These are phyloP conservation scores for Cynara cardunculus DNA, from an alignment of 129 eudicot species.

Conservation along the genomic window DNA sequence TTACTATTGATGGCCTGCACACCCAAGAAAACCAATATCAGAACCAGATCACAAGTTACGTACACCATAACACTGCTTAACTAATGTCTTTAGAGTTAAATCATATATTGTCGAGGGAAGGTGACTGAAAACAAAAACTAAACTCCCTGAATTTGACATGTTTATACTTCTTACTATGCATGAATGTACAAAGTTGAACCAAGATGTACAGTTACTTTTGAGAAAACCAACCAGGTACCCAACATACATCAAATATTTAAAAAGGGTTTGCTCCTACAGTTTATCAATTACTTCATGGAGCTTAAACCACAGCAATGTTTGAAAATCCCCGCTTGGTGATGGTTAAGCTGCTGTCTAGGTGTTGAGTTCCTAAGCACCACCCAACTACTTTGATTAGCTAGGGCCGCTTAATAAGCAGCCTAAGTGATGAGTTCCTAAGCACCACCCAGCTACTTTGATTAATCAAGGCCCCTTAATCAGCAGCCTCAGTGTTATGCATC, in stretches of 20 bases:
- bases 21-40: background rate
- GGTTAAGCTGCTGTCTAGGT: background rate
- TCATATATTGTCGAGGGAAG: no score
- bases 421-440: no score
- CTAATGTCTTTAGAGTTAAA: background rate
- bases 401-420: background rate
- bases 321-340: background rate
- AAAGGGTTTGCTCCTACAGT: background rate
- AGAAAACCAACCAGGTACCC: background rate
- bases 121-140: background rate
- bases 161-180: background rate
- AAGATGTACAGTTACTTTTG: background rate
- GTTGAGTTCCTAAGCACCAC: background rate
- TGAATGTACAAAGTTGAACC: background rate
- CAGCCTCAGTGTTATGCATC: background rate
- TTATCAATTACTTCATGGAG: background rate
- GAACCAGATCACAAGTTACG: background rate
- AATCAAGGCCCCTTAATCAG: background rate
- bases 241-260: background rate
- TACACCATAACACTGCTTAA: background rate
- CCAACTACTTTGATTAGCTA: background rate
- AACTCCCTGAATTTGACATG: background rate
- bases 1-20: slow-evolving; percentile 76
- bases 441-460: background rate
- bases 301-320: background rate